Base-by-base conservation (phyloP, 75 land plant species). In the Picea sitchensis region DNA sequence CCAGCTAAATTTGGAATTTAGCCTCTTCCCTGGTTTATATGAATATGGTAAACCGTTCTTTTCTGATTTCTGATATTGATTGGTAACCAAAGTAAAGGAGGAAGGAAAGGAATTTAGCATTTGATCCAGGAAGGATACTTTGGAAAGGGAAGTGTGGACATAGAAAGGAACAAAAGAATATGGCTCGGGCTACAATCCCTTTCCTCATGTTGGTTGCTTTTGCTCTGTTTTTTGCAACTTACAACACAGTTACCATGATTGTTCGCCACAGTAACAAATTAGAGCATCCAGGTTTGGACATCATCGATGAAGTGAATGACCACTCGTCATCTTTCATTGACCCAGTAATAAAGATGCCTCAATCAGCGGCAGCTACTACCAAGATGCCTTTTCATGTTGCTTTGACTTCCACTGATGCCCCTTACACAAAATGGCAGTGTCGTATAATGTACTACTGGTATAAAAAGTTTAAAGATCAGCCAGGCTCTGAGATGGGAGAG, bases 391-490 rank as follows among this genome's bases (percentile, higher is more conserved):
- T 85, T 81, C 98, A 96, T 81, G 91, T 91, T 56, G 98, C 92
- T 0, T 74, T 96, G 44, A 96, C 98, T 1, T 92, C 96, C 3
- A 88, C 90, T 18, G 93, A 88, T 80, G 83, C 92, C 69, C 80
- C 89, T 32, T 96, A 96, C 77, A 92, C 83, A 80, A 84, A 85
- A 82, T 96, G 98, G 98, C 98, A 96, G 82, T 90, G 92, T 74
- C 80, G 98, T 65, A 84, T 96, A 57, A 94, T 96, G 98, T 96
- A 96, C 59, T 96, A 96, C 65, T 94, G 94, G 94, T 96, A 94
- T 78, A 90, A 87, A 85, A 86, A 87, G 68, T 79, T 89, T 68
- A 90, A 83, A 68, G 91, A 89, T 56, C 58, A 81, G 78, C 90
- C 92, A n/a, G 91, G 91, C 31, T 94, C 96, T 2, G 94, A 92